Percentiles rank a stretch among this genome's conserved stretches.
Evolutionary conservation across 2,329 filamentous ascomycete genomes (phyloP).

Genomic region (Onygenales sp.): DNA sequence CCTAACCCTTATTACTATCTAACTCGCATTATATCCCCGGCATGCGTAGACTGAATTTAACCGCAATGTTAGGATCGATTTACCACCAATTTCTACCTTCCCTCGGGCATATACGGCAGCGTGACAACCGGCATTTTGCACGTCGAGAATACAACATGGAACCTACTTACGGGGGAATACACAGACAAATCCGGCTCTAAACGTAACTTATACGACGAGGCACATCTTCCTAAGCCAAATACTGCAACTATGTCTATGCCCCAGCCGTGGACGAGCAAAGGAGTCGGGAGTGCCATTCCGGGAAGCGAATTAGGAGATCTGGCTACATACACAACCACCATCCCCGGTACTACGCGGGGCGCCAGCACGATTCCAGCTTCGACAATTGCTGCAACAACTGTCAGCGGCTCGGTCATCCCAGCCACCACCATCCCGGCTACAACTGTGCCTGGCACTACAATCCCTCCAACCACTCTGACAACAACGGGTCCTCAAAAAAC

Average conservation of each 20-base stretch:
- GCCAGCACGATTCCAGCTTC: conserved; percentile 1
- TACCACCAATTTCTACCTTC: conserved; percentile 42
- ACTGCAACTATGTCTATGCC: conserved; percentile 36
- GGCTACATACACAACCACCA: conserved; percentile 2
- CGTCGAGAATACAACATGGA: conserved; percentile 24
- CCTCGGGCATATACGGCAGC: conserved; percentile 38
- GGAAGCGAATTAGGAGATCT: conserved; percentile 30
- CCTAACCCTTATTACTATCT: neutral
- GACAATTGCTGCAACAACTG: neutral
- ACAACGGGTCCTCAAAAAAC: neutral
- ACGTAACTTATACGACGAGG: conserved; percentile 37
- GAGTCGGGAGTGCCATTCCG: conserved; percentile 39
- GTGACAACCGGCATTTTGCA: conserved; percentile 37
- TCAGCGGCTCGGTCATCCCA: conserved; percentile 3
- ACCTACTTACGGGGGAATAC: conserved; percentile 38
- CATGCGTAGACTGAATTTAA: neutral
- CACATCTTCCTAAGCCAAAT: conserved; percentile 31
- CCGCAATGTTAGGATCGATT: conserved; percentile 32
- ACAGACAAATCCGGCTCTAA: conserved; percentile 26
- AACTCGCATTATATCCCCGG: neutral
- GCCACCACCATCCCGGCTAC: conserved; percentile 3
- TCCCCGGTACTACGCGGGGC: neutral
- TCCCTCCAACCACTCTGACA: neutral
- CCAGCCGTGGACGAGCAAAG: conserved; percentile 36
- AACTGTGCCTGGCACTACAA: neutral